Evolutionary conservation across 176 grass and related monocot species (phyloP).

Genomic region (Rhynchospora tenuis): DNA sequence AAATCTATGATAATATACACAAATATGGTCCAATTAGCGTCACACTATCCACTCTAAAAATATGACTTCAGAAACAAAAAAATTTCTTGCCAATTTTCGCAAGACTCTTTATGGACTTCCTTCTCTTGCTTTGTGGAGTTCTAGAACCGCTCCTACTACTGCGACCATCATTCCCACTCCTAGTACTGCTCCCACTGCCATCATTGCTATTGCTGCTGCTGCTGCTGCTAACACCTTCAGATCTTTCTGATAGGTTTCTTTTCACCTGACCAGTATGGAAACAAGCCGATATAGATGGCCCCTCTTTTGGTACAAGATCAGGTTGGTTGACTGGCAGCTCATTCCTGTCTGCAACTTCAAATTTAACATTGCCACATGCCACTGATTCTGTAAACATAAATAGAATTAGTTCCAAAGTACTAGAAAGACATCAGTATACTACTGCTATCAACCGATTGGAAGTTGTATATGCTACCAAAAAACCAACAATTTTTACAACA

Average conservation of each 20-base stretch:
- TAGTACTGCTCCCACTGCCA: neutral
- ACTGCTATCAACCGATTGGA: neutral
- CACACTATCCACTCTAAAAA: neutral
- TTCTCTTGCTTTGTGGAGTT: neutral
- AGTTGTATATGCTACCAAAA: neutral
- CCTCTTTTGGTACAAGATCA: neutral
- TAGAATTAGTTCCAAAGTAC: neutral
- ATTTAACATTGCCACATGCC: neutral
- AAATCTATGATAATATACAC: neutral
- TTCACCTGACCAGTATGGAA: conserved; percentile 1
- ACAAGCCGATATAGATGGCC: neutral
- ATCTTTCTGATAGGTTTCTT: conserved; percentile 10
- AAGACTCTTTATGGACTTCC: neutral
- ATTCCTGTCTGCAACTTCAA: neutral
- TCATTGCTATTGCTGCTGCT: neutral
- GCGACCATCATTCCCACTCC: neutral
- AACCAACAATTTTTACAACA: neutral
- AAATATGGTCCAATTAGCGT: neutral
- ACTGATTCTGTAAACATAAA: conserved; percentile 5
- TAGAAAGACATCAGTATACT: neutral
- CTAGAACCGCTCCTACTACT: neutral
- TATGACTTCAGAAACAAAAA: neutral
- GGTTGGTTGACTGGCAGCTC: neutral
- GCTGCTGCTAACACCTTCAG: neutral
- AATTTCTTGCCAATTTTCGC: conserved; percentile 3